Evolutionary conservation across 257 asterid genomes (phyloP), one percentile per base, ranked within the genome.

Genomic region (Primulina eburnea): DNA sequence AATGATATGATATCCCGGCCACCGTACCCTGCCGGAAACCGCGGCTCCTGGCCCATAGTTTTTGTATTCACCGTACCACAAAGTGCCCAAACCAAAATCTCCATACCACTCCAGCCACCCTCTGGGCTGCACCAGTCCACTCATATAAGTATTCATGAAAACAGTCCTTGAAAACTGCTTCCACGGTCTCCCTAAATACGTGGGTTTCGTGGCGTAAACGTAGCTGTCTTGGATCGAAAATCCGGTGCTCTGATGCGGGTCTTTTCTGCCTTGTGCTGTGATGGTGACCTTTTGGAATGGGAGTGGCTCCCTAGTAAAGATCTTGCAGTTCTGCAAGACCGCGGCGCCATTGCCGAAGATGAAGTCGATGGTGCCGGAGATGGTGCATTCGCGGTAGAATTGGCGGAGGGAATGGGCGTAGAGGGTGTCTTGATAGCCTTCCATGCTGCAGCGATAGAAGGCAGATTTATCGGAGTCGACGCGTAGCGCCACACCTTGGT

Each of bases 21-120:
- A 90, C 7, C 33, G 60, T 1, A 93, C 84, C 78, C 99, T 73
- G 26, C 92, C 95, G 0, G 87, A 20, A 28, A 81, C 17, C 0
- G 88, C 71, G 0, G 96, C 86, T 0, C 99, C 99, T 2, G 96
- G 97, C 34, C 99, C 99, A n/a, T 93, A 90, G 67, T 89, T 93
- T 85, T 66, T 85, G 18, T 89, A 90, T 84, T 93, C 99, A 2
- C 97, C 99, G 30, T 85, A 93, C 97, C 97, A 93, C 30, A 93
- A 82, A 0, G 92, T 90, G 37, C 67, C 74, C 82, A 90, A 53
- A 7, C 85, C 99, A 69, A 89, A 89, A 18, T 82, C 82, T 5
- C 96, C 99, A 2, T 79, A 80, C 99, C 99, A 93, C 71, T 90
- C 96, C 0, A 93, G 83, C 99, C 99, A 93, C 4, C 99, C 99